Percentiles rank a stretch among this genome's conserved stretches.
These are phyloP conservation scores for Agrocybe praecox DNA, from an alignment of 768 basidiomycete species.

Conservation along the genomic window DNA sequence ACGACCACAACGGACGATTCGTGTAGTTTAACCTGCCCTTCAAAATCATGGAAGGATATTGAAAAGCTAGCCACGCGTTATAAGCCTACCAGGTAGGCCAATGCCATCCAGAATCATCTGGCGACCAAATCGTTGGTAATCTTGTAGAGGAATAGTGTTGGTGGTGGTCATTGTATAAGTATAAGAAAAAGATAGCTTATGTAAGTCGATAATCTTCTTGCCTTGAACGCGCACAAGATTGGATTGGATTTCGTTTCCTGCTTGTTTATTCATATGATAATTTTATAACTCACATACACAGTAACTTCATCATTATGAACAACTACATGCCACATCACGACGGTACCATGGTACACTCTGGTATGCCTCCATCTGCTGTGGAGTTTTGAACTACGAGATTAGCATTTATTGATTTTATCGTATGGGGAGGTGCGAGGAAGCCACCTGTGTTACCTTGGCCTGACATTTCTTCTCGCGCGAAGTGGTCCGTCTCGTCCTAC, in stretches of 20 bases:
- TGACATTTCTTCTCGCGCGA: conserved; percentile 85
- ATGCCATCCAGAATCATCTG: conserved; percentile 95
- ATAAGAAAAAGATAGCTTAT: conserved; percentile 12
- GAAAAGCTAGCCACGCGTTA: neutral
- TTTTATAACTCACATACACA: neutral
- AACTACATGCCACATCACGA: conserved; percentile 13
- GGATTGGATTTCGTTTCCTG: no score
- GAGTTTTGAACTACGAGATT: neutral
- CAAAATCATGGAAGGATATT: conserved; percentile 3
- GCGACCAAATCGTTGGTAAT: conserved; percentile 91
- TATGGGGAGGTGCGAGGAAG: conserved; percentile 27
- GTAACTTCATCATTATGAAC: neutral
- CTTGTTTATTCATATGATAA: no score
- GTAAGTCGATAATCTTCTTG: conserved; percentile 2
- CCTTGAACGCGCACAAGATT: no score
- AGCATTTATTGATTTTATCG: neutral
- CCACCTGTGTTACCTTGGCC: conserved; percentile 69
- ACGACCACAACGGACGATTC: conserved; percentile 80
- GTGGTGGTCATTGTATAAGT: no score
- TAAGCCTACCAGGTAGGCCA: conserved; percentile 71
- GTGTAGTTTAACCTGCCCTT: conserved; percentile 81
- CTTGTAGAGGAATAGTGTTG: conserved; percentile 48
- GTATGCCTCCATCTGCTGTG: conserved; percentile 18
- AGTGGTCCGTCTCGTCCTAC: conserved; percentile 95
- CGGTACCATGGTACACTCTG: conserved; percentile 34